These are phyloP conservation scores for Canariomyces notabilis DNA, from an alignment of 2,329 filamentous ascomycete species.

Conservation along the genomic window DNA sequence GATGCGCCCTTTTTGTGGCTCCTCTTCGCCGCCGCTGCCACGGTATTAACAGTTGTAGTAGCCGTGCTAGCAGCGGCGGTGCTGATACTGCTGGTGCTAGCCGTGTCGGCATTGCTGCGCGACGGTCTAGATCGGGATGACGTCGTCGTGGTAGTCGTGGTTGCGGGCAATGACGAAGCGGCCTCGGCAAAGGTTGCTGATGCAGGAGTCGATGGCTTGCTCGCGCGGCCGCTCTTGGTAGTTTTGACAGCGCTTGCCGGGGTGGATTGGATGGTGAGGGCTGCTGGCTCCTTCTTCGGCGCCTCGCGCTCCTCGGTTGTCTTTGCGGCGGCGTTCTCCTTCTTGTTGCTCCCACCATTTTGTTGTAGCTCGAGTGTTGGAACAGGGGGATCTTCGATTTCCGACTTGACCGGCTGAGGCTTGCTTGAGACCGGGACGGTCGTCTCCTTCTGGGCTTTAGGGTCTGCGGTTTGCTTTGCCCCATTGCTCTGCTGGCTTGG, in stretches of 20 bases:
- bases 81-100: constrained; percentile 9
- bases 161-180: constrained; percentile 20
- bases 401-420: constrained; percentile 26
- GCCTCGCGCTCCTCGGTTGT: constrained; percentile 1
- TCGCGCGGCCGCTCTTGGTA: constrained; percentile 59
- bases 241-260: constrained; percentile 43
- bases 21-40: constrained; percentile 41
- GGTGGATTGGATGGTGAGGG: constrained; percentile 35
- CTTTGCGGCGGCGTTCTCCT: constrained; percentile 13
- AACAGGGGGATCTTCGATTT: constrained; percentile 27
- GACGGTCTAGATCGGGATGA: constrained; percentile 46
- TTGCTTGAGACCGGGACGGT: constrained; percentile 31
- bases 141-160: background rate
- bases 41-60: constrained; percentile 8
- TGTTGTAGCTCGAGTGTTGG: constrained; percentile 23
- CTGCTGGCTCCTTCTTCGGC: constrained; percentile 35
- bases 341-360: constrained; percentile 15
- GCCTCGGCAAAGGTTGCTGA: constrained; percentile 56
- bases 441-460: constrained; percentile 48
- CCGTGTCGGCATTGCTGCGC: constrained; percentile 35
- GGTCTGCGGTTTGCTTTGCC: constrained; percentile 37
- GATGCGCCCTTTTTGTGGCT: constrained; percentile 55
- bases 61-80: background rate
- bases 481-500: constrained; percentile 28
- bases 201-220: constrained; percentile 62